Percentiles rank a stretch among this genome's conserved stretches.
phyloP scores from a whole-genome alignment of 2,329 filamentous ascomycete species.

The Pseudogymnoascus sp. region DNA sequence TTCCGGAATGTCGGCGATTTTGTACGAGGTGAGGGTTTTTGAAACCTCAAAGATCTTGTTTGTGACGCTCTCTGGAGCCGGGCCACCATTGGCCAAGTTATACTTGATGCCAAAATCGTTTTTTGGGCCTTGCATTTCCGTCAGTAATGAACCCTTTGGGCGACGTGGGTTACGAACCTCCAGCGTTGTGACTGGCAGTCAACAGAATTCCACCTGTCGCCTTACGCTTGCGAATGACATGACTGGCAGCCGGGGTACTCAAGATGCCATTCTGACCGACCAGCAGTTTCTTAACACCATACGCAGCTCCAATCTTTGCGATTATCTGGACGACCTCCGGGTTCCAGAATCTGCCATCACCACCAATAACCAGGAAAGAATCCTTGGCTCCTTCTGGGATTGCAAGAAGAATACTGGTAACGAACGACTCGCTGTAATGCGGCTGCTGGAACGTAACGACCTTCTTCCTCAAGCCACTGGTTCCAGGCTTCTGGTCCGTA shows the following conservation, averaged over 20 bases:
- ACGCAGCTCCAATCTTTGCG: slow-evolving; percentile 92
- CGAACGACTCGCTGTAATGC: slow-evolving; percentile 93
- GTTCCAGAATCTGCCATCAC: slow-evolving; percentile 96
- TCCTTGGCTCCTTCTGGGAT: slow-evolving; percentile 90
- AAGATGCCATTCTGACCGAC: slow-evolving; percentile 95
- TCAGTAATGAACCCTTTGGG: slow-evolving; percentile 10
- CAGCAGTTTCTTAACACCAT: slow-evolving; percentile 97
- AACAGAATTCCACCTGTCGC: slow-evolving; percentile 94
- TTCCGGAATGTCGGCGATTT: slow-evolving; percentile 78
- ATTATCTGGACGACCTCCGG: slow-evolving; percentile 94
- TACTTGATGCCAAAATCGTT: slow-evolving; percentile 99
- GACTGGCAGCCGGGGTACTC: slow-evolving; percentile 90
- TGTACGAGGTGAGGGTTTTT: slow-evolving; percentile 86
- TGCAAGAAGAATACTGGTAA: slow-evolving; percentile 87
- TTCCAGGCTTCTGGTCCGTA: slow-evolving; percentile 96
- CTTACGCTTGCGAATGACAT: slow-evolving; percentile 89
- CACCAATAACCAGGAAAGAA: slow-evolving; percentile 83
- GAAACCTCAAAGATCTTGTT: slow-evolving; percentile 96
- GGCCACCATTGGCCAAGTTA: slow-evolving; percentile 93
- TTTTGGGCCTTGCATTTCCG: slow-evolving; percentile 57
- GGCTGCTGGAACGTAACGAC: slow-evolving; percentile 94
- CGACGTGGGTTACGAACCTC: slow-evolving; percentile 49
- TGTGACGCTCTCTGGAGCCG: slow-evolving; percentile 90
- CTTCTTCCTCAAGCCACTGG: slow-evolving; percentile 97
- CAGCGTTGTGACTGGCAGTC: slow-evolving; percentile 96